phyloP scores from a whole-genome alignment of 441 rosid species.

The Biscutella auriculata region DNA sequence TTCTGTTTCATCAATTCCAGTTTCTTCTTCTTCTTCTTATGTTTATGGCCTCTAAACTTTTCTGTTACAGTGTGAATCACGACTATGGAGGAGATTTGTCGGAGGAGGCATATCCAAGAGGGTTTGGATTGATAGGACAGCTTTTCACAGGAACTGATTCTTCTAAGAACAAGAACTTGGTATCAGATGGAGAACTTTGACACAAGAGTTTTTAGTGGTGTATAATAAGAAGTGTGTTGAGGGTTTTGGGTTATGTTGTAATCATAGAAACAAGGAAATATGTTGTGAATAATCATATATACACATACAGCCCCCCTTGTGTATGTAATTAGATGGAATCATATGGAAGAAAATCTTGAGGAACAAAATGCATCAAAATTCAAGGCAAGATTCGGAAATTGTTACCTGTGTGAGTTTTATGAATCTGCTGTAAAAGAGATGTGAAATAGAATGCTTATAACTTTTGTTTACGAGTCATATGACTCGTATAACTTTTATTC shows the following conservation, averaged over 20 bases:
- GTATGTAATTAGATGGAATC: background rate
- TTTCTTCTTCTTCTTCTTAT: conserved; percentile 5
- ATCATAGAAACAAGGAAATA: background rate
- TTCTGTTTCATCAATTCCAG: background rate
- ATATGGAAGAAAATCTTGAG: background rate
- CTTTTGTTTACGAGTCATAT: no score
- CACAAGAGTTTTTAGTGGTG: conserved; percentile 5
- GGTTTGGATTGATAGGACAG: conserved; percentile 27
- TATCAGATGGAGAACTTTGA: conserved; percentile 18
- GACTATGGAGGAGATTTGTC: conserved; percentile 26
- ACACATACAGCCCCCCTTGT: background rate
- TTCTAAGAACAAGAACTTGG: conserved; percentile 17
- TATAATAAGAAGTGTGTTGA: background rate
- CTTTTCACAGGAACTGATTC: conserved; percentile 11
- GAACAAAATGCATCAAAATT: background rate
- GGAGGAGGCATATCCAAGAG: conserved; percentile 32
- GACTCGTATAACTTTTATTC: no score
- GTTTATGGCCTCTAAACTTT: background rate
- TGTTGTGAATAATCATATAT: background rate
- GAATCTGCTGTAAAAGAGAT: no score
- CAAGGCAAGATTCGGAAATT: background rate
- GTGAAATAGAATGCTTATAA: no score
- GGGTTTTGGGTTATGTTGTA: background rate
- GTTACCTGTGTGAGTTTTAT: background rate
- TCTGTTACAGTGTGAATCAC: conserved; percentile 32